These are phyloP conservation scores for Sanghuangporus baumii DNA, from an alignment of 1,284 basidiomycete genomes.

Conservation along the genomic window DNA sequence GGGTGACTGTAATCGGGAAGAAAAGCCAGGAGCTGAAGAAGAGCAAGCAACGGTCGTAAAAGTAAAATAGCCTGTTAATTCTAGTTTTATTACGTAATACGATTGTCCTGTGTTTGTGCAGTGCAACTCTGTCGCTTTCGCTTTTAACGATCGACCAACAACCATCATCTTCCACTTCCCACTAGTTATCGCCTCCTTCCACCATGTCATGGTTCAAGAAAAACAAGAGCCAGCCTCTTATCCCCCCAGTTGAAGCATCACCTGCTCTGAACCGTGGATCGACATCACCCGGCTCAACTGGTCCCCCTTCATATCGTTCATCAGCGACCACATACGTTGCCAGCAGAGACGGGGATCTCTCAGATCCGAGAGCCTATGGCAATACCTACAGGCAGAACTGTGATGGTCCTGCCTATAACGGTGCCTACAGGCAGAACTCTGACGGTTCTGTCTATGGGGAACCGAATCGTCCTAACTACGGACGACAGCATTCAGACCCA, in stretches of 20 bases:
- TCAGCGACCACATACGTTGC: constrained; percentile 55
- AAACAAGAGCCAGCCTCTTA: constrained; percentile 61
- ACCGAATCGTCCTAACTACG: constrained; percentile 5
- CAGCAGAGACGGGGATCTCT: constrained; percentile 61
- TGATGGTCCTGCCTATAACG: constrained; percentile 8
- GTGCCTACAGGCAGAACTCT: neutral
- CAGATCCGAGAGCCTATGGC: constrained; percentile 28
- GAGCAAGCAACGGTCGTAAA: constrained; percentile 15
- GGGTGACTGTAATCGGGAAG: constrained; percentile 86
- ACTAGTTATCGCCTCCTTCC: constrained; percentile 16
- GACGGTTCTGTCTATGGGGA: neutral
- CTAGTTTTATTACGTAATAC: constrained; percentile 1
- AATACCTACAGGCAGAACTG: constrained; percentile 1
- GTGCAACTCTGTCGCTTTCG: neutral
- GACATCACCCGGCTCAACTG: constrained; percentile 26
- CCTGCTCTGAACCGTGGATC: constrained; percentile 31
- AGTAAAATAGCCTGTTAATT: neutral
- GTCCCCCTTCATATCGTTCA: constrained; percentile 42
- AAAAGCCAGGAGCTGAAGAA: constrained; percentile 36
- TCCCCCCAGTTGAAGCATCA: constrained; percentile 56
- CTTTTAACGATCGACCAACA: neutral
- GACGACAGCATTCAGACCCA: constrained; percentile 23
- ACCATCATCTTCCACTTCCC: constrained; percentile 6
- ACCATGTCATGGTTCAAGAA: constrained; percentile 71
- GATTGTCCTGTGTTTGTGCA: neutral